These are phyloP conservation scores for Talaromyces pinophilus DNA, from an alignment of 2,329 filamentous ascomycete genomes.

Conservation along the genomic window DNA sequence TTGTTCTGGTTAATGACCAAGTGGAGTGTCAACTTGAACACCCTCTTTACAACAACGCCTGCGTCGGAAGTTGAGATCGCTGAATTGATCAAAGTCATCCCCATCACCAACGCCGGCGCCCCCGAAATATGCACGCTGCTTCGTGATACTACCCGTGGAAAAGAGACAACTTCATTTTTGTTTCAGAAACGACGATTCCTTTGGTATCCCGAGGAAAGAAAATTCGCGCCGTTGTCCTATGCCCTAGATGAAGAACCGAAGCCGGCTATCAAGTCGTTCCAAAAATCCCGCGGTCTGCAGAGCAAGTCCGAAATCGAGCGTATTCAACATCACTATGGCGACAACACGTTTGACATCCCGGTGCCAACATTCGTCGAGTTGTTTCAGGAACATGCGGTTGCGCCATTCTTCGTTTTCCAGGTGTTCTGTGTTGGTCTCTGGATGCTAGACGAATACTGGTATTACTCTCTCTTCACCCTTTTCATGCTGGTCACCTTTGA, in stretches of 20 bases:
- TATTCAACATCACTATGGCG: constrained; percentile 88
- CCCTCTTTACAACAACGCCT: constrained; percentile 74
- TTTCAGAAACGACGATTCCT: constrained; percentile 98
- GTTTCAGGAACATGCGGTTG: constrained; percentile 97
- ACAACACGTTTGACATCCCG: constrained; percentile 96
- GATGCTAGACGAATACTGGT: constrained; percentile 99
- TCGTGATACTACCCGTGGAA: constrained; percentile 72
- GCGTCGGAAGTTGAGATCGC: constrained; percentile 72
- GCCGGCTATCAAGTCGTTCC: constrained; percentile 75
- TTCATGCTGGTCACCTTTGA: constrained; percentile 98
- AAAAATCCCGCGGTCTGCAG: constrained; percentile 73
- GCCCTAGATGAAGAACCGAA: constrained; percentile 83
- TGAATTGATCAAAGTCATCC: constrained; percentile 87
- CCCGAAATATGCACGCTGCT: constrained; percentile 83
- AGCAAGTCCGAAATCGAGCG: constrained; percentile 73
- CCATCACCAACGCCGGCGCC: constrained; percentile 81
- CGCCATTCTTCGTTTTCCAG: constrained; percentile 99
- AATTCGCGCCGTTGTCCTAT: constrained; percentile 82
- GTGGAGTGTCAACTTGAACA: constrained; percentile 89
- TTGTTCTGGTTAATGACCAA: constrained; percentile 94
- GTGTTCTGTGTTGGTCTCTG: constrained; percentile 97
- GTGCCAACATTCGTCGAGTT: constrained; percentile 94
- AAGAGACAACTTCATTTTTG: constrained; percentile 79
- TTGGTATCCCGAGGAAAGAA: constrained; percentile 68
- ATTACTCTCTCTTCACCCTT: constrained; percentile 97